Percentiles rank a stretch among this genome's conserved stretches.
Conservation (phyloP, 2,329 filamentous ascomycete species). For the Cadophora gregata region DNA sequence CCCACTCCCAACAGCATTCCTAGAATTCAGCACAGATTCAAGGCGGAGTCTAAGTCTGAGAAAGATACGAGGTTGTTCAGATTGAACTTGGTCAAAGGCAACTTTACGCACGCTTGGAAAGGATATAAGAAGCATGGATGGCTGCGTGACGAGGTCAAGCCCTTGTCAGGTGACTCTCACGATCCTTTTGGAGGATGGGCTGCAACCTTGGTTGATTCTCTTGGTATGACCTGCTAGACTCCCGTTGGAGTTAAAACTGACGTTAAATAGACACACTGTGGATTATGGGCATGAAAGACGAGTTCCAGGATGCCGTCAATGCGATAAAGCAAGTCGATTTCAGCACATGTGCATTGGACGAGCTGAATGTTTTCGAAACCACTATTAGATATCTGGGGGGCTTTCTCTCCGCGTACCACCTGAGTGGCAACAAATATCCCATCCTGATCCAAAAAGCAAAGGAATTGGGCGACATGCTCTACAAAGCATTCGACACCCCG, state of each 20-base stretch:
- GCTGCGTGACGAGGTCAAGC: constrained; percentile 84
- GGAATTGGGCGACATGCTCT: constrained; percentile 73
- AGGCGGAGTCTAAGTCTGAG: not conserved
- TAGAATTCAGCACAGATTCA: not conserved
- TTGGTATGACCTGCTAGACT: constrained; percentile 44
- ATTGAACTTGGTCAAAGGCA: constrained; percentile 39
- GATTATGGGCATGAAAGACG: constrained; percentile 81
- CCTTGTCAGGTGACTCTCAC: constrained; percentile 67
- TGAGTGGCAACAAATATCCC: constrained; percentile 73
- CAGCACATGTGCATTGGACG: constrained; percentile 58
- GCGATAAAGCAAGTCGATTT: constrained; percentile 82
- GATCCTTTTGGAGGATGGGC: constrained; percentile 94
- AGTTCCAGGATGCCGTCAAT: constrained; percentile 79
- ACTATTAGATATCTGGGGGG: constrained; percentile 92
- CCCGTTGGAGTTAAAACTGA: not conserved
- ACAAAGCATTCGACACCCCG: constrained; percentile 80
- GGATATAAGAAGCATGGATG: constrained; percentile 83
- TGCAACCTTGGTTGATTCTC: constrained; percentile 82
- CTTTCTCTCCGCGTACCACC: constrained; percentile 83
- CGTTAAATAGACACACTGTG: constrained; percentile 73
- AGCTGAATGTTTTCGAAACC: constrained; percentile 75
- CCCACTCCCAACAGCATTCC: not conserved
- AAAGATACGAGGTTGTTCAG: constrained; percentile 36
- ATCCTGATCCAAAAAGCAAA: constrained; percentile 72
- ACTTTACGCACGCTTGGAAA: constrained; percentile 64